Conservation (phyloP, 1,139 yeast genomes). For the Pichia sp. region DNA sequence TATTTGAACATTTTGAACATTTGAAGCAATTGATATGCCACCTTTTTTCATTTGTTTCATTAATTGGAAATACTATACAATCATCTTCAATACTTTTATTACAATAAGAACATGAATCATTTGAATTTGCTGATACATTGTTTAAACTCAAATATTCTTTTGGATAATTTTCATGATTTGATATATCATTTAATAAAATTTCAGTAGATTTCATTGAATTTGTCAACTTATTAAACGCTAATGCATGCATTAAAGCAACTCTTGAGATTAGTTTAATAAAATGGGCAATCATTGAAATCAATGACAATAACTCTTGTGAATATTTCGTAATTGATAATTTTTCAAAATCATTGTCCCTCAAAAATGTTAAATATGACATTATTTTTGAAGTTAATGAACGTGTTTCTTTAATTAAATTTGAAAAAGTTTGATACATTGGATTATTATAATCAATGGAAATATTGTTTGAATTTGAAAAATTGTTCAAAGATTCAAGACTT, state of each 20-base stretch:
- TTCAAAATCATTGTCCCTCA: conserved; percentile 46
- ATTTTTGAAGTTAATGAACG: conserved; percentile 75
- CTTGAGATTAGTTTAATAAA: conserved; percentile 80
- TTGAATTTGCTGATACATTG: conserved; percentile 54
- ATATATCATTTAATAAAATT: conserved; percentile 49
- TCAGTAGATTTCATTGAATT: conserved; percentile 60
- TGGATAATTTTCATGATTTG: conserved; percentile 39
- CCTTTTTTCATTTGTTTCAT: conserved; percentile 38
- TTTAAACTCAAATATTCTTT: conserved; percentile 1
- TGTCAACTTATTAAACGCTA: conserved; percentile 55
- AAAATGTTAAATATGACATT: conserved; percentile 69
- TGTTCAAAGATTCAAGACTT: conserved; percentile 55
- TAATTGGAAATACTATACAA: conserved; percentile 51
- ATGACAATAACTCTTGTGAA: conserved; percentile 68
- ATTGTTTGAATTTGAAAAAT: conserved; percentile 2
- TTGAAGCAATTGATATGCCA: conserved; percentile 78
- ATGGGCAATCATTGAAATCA: conserved; percentile 91
- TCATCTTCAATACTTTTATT: conserved; percentile 73
- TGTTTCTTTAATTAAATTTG: conserved; percentile 63
- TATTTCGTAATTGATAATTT: conserved; percentile 26
- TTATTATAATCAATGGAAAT: conserved; percentile 3
- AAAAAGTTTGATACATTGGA: conserved; percentile 17
- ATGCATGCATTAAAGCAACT: conserved; percentile 69
- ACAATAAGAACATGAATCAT: conserved; percentile 73
- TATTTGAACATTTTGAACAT: conserved; percentile 50